Evolutionary conservation across 2,329 filamentous ascomycete genomes (phyloP).

Genomic region (Calonectria multiphialidica): DNA sequence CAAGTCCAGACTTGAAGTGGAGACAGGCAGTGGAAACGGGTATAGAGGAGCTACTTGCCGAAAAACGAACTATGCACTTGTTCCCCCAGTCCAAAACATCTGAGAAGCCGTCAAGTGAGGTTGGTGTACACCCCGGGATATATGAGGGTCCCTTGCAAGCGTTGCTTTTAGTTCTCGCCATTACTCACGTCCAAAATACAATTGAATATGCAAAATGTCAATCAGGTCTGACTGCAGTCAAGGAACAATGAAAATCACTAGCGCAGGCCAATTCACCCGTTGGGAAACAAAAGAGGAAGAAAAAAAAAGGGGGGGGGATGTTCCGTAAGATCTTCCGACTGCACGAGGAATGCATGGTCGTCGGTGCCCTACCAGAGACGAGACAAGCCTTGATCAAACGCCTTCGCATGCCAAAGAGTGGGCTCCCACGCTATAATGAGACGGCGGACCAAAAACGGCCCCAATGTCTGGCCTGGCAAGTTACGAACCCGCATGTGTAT

Average conservation of each 20-base stretch:
- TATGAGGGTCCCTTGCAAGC: background rate
- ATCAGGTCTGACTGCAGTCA: background rate
- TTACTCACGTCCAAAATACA: background rate
- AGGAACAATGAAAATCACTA: background rate
- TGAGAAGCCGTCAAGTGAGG: too few relatives aligned
- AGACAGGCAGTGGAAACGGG: background rate
- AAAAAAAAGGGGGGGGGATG: background rate
- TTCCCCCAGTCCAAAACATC: background rate
- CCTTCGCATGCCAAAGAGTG: conserved; percentile 13
- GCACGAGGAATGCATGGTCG: background rate
- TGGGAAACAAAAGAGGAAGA: background rate
- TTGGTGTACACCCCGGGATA: background rate
- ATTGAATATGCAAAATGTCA: background rate
- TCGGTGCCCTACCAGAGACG: background rate
- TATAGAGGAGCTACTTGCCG: background rate
- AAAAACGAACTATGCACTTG: background rate
- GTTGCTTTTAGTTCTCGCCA: background rate
- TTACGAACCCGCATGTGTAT: conserved; percentile 18
- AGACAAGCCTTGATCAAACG: background rate
- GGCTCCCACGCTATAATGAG: conserved; percentile 9
- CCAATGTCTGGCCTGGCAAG: conserved; percentile 6
- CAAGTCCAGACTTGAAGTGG: background rate
- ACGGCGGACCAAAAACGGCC: conserved; percentile 1
- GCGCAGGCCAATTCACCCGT: background rate
- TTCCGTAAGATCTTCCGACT: background rate